Conservation (phyloP, 495 filamentous ascomycete genomes). For the Trichocladium antarcticum region DNA sequence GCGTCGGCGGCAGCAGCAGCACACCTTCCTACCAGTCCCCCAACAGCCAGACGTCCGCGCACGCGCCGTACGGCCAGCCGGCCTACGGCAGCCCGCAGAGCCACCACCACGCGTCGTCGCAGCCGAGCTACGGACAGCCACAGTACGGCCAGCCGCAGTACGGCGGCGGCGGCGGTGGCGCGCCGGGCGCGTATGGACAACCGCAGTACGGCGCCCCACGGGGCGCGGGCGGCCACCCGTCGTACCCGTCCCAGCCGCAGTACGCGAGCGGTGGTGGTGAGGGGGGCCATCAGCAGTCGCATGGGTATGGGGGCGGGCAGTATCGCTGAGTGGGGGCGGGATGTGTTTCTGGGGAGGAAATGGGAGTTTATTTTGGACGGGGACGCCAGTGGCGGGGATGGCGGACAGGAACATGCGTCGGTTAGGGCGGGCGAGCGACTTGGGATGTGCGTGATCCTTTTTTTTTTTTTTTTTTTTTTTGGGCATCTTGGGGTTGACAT, state of each 20-base stretch:
- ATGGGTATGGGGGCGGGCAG: background rate
- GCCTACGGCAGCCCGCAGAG: slow-evolving; percentile 11
- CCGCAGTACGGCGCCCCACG: slow-evolving; percentile 1
- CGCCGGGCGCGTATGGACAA: slow-evolving; percentile 13
- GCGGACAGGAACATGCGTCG: background rate
- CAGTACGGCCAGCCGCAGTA: slow-evolving; percentile 22
- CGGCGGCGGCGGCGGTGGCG: too few relatives aligned
- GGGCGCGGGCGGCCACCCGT: slow-evolving; percentile 2
- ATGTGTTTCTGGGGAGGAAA: background rate
- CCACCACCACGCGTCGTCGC: slow-evolving; percentile 13
- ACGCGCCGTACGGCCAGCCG: slow-evolving; percentile 15
- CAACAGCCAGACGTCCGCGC: slow-evolving; percentile 3
- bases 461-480: background rate
- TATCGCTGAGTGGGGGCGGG: background rate
- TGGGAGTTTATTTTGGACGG: too few relatives aligned
- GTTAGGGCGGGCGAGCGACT: background rate
- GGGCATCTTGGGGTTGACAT: background rate
- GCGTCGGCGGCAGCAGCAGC: too few relatives aligned
- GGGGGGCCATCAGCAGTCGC: background rate
- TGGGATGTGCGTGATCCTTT: background rate
- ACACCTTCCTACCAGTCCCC: slow-evolving; percentile 14
- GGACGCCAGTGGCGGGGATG: background rate
- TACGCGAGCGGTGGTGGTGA: slow-evolving; percentile 13
- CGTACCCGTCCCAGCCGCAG: slow-evolving; percentile 12
- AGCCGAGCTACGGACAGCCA: slow-evolving; percentile 17